Base-by-base conservation (phyloP, 2,329 filamentous ascomycete species). In the Xylaria sp. region DNA sequence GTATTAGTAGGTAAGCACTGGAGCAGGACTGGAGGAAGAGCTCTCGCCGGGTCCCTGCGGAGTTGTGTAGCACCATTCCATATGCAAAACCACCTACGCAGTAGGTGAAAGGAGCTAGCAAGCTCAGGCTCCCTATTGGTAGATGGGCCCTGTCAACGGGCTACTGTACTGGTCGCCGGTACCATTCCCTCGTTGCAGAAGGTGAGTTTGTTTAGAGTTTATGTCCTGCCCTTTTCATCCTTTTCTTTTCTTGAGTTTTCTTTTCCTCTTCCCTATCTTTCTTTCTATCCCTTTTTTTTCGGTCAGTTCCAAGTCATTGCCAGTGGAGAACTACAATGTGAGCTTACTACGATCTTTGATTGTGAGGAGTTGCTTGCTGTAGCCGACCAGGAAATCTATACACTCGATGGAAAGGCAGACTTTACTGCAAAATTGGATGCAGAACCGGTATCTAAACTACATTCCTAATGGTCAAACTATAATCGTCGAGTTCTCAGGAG, bases 61-160 rank as follows among this genome's bases (percentile, higher is more conserved):
- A 58, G 17, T 44, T 49, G 38, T 44, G 55, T 59, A 56, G 60
- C 45, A 60, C 64, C 49, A 63, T 20, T 42, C 50, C 42, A 47
- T 54, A 44, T 55, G 60, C 50, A 53, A 55, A 62, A 53, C 63
- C 33, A 44, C 42, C 42, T 29, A 5, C 22, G n/a, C n/a, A n/a
- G n/a, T 29, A 15, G 22, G 45, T 47, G 60, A 67, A 63, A 56
- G 60, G 47, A 60, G 65, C 25, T 42, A 45, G 55, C 55, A 36
- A 51, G 61, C 49, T 49, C 36, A 25, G 17, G 27, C n/a, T 47
- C 13, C 33, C 22, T 27, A 63, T 63, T 63, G 64, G 60, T 56
- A 44, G 61, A 39, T 7, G 13, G 36, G 60, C 31, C 60, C 20
- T 51, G 39, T 49, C 4, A 17, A 51, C 27, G 27, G 27, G 49